These are phyloP conservation scores for Xylaria acuta DNA, from an alignment of 495 filamentous ascomycete species.

Conservation along the genomic window DNA sequence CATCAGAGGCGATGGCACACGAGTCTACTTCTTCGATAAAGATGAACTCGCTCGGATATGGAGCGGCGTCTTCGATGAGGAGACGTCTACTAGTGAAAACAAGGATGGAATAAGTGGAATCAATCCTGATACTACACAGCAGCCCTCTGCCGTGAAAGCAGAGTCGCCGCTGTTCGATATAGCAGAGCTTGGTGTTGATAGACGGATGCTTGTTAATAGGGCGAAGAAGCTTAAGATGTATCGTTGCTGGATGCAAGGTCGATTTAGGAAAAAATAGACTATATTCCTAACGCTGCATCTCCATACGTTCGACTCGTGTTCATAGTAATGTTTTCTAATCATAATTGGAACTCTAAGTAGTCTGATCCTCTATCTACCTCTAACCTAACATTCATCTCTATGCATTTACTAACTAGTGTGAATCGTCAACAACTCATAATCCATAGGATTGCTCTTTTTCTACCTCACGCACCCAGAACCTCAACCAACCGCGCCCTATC, in stretches of 20 bases:
- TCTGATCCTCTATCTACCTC: no score
- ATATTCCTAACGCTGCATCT: background rate
- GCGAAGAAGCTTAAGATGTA: slow-evolving; percentile 95
- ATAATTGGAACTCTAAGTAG: no score
- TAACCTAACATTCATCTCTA: background rate
- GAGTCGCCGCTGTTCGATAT: slow-evolving; percentile 64
- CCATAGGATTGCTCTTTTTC: background rate
- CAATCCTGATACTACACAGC: slow-evolving; percentile 16
- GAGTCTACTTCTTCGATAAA: slow-evolving; percentile 95
- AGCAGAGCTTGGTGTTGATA: slow-evolving; percentile 78
- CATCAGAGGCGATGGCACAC: slow-evolving; percentile 90
- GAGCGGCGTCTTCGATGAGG: slow-evolving; percentile 48
- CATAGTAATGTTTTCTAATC: background rate
- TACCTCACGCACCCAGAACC: slow-evolving; percentile 27
- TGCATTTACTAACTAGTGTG: background rate
- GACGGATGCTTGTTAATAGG: slow-evolving; percentile 89
- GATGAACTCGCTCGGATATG: slow-evolving; percentile 83
- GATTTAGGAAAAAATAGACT: slow-evolving; percentile 74
- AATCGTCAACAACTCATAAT: background rate
- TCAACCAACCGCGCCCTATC: slow-evolving; percentile 38
- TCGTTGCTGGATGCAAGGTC: slow-evolving; percentile 94
- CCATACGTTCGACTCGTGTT: background rate
- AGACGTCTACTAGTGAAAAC: slow-evolving; percentile 29
- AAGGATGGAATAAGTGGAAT: slow-evolving; percentile 26
- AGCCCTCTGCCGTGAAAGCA: background rate